Conservation (phyloP, 805 yeast species). For the Candida patagonica region DNA sequence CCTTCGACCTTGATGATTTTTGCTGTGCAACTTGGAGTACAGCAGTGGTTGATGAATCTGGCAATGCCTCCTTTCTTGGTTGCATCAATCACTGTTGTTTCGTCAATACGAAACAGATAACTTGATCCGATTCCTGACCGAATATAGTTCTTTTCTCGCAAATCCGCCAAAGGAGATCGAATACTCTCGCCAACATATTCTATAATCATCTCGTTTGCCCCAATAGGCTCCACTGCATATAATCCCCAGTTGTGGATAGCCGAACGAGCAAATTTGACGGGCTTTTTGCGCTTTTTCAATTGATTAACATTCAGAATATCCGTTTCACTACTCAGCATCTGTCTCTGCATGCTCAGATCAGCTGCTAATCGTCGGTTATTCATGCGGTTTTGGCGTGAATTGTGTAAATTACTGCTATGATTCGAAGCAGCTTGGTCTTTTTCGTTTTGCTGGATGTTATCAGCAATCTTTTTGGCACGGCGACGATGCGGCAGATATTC, state of each 20-base stretch:
- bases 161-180: slow-evolving; percentile 88
- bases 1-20: slow-evolving; percentile 94
- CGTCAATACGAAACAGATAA: slow-evolving; percentile 86
- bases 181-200: slow-evolving; percentile 96
- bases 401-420: slow-evolving; percentile 26
- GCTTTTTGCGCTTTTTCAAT: slow-evolving; percentile 80
- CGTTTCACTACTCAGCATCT: slow-evolving; percentile 52
- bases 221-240: slow-evolving; percentile 89
- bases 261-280: slow-evolving; percentile 93
- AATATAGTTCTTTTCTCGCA: slow-evolving; percentile 76
- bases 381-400: slow-evolving; percentile 80
- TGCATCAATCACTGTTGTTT: slow-evolving; percentile 92
- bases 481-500: slow-evolving; percentile 79
- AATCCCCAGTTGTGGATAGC: slow-evolving; percentile 98
- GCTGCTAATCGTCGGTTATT: slow-evolving; percentile 83
- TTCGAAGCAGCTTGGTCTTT: slow-evolving; percentile 14
- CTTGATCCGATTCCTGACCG: slow-evolving; percentile 93
- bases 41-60: slow-evolving; percentile 92
- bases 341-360: slow-evolving; percentile 73
- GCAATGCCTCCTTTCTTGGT: slow-evolving; percentile 97
- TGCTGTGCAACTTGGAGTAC: slow-evolving; percentile 96
- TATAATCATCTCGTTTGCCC: slow-evolving; percentile 94
- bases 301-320: slow-evolving; percentile 80
- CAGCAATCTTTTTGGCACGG: slow-evolving; percentile 30
- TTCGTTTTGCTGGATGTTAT: slow-evolving; percentile 17